phyloP scores from a whole-genome alignment of 73 alveolate species.

The Paramecium sexaurelia region DNA sequence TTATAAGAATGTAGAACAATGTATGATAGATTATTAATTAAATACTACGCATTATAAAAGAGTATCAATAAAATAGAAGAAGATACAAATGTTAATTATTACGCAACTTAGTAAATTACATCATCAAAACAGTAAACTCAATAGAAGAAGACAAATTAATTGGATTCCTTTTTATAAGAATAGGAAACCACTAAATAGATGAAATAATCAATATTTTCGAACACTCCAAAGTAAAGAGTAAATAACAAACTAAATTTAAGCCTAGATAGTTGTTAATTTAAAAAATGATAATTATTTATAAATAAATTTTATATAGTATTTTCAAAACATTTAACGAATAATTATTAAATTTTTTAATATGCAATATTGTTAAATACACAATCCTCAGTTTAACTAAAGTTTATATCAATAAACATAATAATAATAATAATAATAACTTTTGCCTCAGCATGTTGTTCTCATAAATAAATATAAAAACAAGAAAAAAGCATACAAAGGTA shows the following conservation, averaged over 20 bases:
- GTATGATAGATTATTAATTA: conserved; percentile 51
- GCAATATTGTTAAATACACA: neutral
- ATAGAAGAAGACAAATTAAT: neutral
- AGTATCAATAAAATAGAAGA: neutral
- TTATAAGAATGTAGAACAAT: conserved; percentile 37
- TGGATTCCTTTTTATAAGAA: conserved; percentile 28
- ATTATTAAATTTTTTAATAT: neutral
- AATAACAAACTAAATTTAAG: conserved; percentile 8
- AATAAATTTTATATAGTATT: neutral
- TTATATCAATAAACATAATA: neutral
- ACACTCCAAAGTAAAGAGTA: conserved; percentile 1
- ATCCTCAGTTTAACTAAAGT: neutral
- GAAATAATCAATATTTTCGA: neutral
- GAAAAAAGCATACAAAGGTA: conserved; percentile 11
- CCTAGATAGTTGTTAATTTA: neutral
- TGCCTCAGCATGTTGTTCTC: neutral
- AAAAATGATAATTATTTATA: neutral
- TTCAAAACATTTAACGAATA: neutral
- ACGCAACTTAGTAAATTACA: neutral
- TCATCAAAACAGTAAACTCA: neutral
- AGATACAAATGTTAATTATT: neutral
- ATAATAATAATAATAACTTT: neutral
- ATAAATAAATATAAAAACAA: neutral
- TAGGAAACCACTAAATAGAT: conserved; percentile 5
- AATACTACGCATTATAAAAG: conserved; percentile 55